Percentiles rank a stretch among this genome's conserved stretches.
phyloP scores from a whole-genome alignment of 225 moss, liverwort and hornwort genomes.

The Asterella californica region DNA sequence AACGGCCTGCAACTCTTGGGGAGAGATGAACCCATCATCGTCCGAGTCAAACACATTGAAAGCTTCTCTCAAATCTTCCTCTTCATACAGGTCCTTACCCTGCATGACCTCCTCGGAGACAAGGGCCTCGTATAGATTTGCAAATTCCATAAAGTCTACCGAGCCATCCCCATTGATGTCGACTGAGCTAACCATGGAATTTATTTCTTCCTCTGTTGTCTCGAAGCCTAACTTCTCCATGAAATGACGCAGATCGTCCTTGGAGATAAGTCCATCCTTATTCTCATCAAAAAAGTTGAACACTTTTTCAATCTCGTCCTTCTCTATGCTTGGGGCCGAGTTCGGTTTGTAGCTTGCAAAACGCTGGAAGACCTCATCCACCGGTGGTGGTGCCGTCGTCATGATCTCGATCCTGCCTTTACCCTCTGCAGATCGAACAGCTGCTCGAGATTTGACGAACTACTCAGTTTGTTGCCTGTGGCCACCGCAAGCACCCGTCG shows the following conservation, averaged over 20 bases:
- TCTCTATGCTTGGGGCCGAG: slow-evolving; percentile 9
- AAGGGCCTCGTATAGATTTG: slow-evolving; percentile 15
- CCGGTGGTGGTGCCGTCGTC: slow-evolving; percentile 9
- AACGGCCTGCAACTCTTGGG: slow-evolving; percentile 42
- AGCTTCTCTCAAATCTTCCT: slow-evolving; percentile 42
- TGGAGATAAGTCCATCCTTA: slow-evolving; percentile 27
- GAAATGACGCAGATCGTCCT: slow-evolving; percentile 26
- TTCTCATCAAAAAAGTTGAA: slow-evolving; percentile 29
- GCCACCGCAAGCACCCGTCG: not conserved
- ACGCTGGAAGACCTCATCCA: slow-evolving; percentile 12
- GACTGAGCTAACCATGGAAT: slow-evolving; percentile 25
- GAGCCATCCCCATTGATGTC: slow-evolving; percentile 29
- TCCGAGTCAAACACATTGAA: slow-evolving; percentile 44
- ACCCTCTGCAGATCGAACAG: not conserved
- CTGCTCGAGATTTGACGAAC: not conserved
- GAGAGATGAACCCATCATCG: slow-evolving; percentile 40
- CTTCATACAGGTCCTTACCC: slow-evolving; percentile 9
- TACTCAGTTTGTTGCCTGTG: not conserved
- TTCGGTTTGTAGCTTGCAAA: slow-evolving; percentile 7
- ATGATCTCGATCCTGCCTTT: not conserved
- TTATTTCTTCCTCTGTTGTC: slow-evolving; percentile 24
- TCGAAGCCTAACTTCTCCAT: slow-evolving; percentile 25
- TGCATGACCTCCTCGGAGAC: slow-evolving; percentile 14
- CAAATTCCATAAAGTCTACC: slow-evolving; percentile 27
- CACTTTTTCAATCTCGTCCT: slow-evolving; percentile 23